phyloP scores from a whole-genome alignment of 2,329 filamentous ascomycete species.

The Botrytis galanthina region DNA sequence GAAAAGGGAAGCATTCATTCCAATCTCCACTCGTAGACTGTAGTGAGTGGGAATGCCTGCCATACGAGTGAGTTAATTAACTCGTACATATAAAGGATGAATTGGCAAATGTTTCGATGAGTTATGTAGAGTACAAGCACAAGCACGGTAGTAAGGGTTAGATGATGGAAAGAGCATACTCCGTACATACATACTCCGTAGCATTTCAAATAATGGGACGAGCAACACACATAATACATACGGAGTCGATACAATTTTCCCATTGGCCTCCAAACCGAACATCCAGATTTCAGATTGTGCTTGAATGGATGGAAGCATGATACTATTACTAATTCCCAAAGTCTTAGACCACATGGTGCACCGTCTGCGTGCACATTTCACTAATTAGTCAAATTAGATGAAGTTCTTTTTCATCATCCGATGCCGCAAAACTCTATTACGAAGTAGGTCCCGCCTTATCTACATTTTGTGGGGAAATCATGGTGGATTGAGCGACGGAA shows the following conservation, averaged over 20 bases:
- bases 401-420: slow-evolving; percentile 17
- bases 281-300: background rate
- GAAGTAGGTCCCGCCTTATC: slow-evolving; percentile 8
- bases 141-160: background rate
- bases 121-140: background rate
- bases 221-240: background rate
- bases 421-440: slow-evolving; percentile 14
- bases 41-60: background rate
- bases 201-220: background rate
- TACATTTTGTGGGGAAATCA: slow-evolving; percentile 6
- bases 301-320: background rate
- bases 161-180: background rate
- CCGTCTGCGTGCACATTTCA: background rate
- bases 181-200: no score
- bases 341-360: background rate
- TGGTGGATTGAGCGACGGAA: background rate
- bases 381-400: slow-evolving; percentile 6
- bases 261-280: background rate
- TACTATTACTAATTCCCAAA: background rate
- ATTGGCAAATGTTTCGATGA: background rate
- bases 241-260: background rate
- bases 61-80: background rate
- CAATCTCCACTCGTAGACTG: background rate
- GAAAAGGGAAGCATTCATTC: background rate
- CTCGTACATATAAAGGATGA: background rate